Evolutionary conservation across 2,329 filamentous ascomycete species (phyloP).

Genomic region (Sporothrix pallida): DNA sequence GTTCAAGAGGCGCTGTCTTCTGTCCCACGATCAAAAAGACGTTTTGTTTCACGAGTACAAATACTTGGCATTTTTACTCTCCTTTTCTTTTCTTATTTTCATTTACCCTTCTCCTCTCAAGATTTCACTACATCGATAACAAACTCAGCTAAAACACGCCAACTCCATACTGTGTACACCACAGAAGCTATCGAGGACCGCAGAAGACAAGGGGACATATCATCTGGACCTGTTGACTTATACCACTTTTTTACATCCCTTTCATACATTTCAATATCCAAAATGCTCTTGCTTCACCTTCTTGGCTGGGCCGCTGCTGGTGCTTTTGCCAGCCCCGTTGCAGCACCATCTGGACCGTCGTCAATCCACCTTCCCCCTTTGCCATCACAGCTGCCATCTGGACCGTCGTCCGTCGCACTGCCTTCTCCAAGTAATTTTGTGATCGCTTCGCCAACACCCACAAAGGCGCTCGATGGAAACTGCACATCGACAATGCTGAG

Average conservation of each 20-base stretch:
- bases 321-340: not conserved
- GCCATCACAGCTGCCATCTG: not conserved
- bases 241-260: not conserved
- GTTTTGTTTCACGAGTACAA: not conserved
- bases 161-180: no score
- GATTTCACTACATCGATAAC: no score
- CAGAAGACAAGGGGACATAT: no score
- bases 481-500: conserved; percentile 1
- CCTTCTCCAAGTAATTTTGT: not conserved
- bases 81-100: not conserved
- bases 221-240: no score
- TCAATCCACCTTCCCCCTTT: not conserved
- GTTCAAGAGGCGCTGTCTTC: not conserved
- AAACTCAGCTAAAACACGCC: no score
- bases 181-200: no score
- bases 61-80: not conserved
- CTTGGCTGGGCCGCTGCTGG: conserved; percentile 2
- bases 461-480: not conserved
- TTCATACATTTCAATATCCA: no score
- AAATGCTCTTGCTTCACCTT: not conserved
- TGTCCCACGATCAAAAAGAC: not conserved
- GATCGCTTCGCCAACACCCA: not conserved
- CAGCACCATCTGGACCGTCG: not conserved
- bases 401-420: not conserved
- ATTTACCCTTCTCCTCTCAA: no score